These are phyloP conservation scores for Filobasidium uniguttulatum DNA, from an alignment of 1,284 basidiomycete genomes.

Conservation along the genomic window DNA sequence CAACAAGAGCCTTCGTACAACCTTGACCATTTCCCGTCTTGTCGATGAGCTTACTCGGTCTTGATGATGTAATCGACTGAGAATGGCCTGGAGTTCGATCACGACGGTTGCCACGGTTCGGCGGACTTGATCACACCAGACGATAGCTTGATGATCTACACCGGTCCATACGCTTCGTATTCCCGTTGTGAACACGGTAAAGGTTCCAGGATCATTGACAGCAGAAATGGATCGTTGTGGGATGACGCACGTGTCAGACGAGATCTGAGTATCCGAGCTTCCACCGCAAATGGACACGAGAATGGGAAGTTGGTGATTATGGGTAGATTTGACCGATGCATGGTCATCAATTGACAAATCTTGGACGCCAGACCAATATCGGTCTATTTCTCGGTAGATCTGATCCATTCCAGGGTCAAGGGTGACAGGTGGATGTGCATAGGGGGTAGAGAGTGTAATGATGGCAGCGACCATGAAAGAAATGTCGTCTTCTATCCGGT, in stretches of 20 bases:
- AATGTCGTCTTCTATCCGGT: constrained; percentile 26
- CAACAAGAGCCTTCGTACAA: constrained; percentile 1
- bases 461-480: constrained; percentile 51
- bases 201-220: constrained; percentile 39
- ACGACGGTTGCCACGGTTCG: constrained; percentile 68
- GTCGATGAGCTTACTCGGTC: neutral
- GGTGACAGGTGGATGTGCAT: constrained; percentile 72
- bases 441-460: constrained; percentile 90
- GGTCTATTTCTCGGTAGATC: constrained; percentile 47
- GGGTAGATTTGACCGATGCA: no score
- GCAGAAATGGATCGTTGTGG: constrained; percentile 27
- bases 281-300: constrained; percentile 85
- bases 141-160: constrained; percentile 89
- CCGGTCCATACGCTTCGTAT: constrained; percentile 86
- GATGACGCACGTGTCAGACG: constrained; percentile 76
- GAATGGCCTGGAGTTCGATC: constrained; percentile 45
- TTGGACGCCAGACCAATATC: constrained; percentile 19
- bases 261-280: constrained; percentile 78
- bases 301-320: constrained; percentile 36
- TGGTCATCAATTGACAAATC: neutral
- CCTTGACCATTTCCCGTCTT: neutral
- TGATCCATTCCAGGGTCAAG: constrained; percentile 66
- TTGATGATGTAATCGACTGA: neutral
- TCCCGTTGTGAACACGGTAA: constrained; percentile 71
- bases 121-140: constrained; percentile 97